A percentile compares a stretch with the other conserved stretches of the same genome.
Conservation (phyloP, 2,329 filamentous ascomycete species). For the Aspergillus sp. region DNA sequence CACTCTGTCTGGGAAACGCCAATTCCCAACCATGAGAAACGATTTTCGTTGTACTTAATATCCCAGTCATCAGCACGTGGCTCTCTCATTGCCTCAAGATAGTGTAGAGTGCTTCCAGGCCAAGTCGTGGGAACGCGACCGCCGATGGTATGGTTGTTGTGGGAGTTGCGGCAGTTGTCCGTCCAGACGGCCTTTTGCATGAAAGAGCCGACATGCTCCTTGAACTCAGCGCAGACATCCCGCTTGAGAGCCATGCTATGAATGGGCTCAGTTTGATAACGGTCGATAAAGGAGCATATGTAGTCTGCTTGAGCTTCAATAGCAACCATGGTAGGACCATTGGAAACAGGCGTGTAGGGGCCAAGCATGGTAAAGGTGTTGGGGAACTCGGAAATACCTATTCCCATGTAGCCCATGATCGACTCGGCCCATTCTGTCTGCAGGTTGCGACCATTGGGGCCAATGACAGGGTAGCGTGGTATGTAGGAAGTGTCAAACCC, state of each 20-base stretch:
- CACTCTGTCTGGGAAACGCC: constrained; percentile 21
- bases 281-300: constrained; percentile 41
- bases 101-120: constrained; percentile 29
- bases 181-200: constrained; percentile 40
- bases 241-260: constrained; percentile 40
- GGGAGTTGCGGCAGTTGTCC: constrained; percentile 34
- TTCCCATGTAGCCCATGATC: constrained; percentile 48
- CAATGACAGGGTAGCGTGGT: constrained; percentile 49
- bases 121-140: constrained; percentile 22
- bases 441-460: constrained; percentile 42
- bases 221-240: constrained; percentile 39
- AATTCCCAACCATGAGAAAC: constrained; percentile 26
- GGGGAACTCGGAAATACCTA: constrained; percentile 51
- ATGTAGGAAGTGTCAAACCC: constrained; percentile 35
- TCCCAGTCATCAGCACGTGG: constrained; percentile 27
- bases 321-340: constrained; percentile 37
- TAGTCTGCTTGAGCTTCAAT: constrained; percentile 50
- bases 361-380: constrained; percentile 46
- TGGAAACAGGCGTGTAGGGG: constrained; percentile 43
- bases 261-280: constrained; percentile 31
- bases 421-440: constrained; percentile 48
- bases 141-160: constrained; percentile 38
- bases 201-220: constrained; percentile 33
- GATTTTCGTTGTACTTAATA: constrained; percentile 17
- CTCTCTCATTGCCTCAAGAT: constrained; percentile 21